Evolutionary conservation across 2,329 filamentous ascomycete species (phyloP).

Genomic region (Microdochium bolleyi): DNA sequence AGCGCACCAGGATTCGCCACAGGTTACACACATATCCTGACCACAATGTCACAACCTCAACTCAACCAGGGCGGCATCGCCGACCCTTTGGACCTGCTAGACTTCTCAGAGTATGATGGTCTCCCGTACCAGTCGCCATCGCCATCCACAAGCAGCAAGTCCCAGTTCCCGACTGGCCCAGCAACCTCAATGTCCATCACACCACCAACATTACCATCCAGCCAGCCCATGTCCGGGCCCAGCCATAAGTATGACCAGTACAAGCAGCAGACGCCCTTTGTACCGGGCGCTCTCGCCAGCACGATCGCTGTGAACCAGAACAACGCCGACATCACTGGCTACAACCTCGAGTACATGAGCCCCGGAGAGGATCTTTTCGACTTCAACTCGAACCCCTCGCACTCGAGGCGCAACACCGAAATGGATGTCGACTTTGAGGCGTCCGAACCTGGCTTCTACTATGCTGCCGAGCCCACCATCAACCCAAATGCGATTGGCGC

Average conservation of each 20-base stretch:
- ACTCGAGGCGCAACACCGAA: constrained; percentile 49
- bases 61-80: constrained; percentile 19
- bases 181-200: constrained; percentile 44
- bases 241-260: constrained; percentile 95
- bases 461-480: constrained; percentile 46
- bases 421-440: constrained; percentile 65
- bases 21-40: background rate
- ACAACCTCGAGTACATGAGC: constrained; percentile 45
- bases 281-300: constrained; percentile 73
- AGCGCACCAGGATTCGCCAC: too few relatives aligned
- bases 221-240: constrained; percentile 62
- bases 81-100: constrained; percentile 50
- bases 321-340: constrained; percentile 44
- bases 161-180: constrained; percentile 40
- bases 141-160: constrained; percentile 46
- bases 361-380: constrained; percentile 62
- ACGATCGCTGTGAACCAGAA: constrained; percentile 70
- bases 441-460: constrained; percentile 57
- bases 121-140: constrained; percentile 54
- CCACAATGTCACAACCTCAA: background rate
- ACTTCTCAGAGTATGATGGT: constrained; percentile 56
- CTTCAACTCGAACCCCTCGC: constrained; percentile 61
- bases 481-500: constrained; percentile 66
- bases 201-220: constrained; percentile 43
- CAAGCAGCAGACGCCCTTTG: constrained; percentile 90